Evolutionary conservation across 768 basidiomycete genomes (phyloP), one percentile per base, ranked within the genome.

Genomic region (Termitomyces sp.): DNA sequence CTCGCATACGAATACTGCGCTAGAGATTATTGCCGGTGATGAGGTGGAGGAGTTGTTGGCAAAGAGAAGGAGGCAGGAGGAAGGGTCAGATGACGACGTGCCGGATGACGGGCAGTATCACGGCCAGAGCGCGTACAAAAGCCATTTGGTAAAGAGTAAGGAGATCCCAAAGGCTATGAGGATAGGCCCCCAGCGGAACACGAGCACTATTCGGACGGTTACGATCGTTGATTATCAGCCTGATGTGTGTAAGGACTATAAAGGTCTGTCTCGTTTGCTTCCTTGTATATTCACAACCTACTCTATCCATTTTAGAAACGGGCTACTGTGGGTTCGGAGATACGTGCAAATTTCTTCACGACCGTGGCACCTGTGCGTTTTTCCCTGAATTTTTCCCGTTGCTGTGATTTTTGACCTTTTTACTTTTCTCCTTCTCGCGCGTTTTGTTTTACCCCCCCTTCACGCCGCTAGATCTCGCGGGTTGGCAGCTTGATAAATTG

Each of bases 321-420:
- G 97, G 97, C 0, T 99, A 92, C 69, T 99, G 97, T 72, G 97
- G 97, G 22, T 99, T 96, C 71, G 97, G 97, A 31, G 97, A 99
- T 73, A 94, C 94, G 4, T 99, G 97, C 74, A 98, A 98, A 79
- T 98, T 98, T 78, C 79, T 98, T 69, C 97, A 98, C 74, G 97
- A 98, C 72, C 87, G 96, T 66, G 95, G 96, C 57, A 94, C 92
- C 36, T 94, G 91, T 92, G 66, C 69, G 90, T 85, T n/a, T n/a
- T n/a, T 44, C 24, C 36, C 47, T 46, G 53, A 32, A 24, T 37
- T 44, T 16, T 61, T 43, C 54, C 54, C 36, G 43, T 20, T 56
- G 43, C 12, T 14, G n/a, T 49, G 46, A n/a, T n/a, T n/a, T n/a
- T n/a, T n/a, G n/a, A n/a, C n/a, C n/a, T n/a, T n/a, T n/a, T n/a